Conservation (phyloP, 441 rosid genomes). For the Erodium texanum region DNA sequence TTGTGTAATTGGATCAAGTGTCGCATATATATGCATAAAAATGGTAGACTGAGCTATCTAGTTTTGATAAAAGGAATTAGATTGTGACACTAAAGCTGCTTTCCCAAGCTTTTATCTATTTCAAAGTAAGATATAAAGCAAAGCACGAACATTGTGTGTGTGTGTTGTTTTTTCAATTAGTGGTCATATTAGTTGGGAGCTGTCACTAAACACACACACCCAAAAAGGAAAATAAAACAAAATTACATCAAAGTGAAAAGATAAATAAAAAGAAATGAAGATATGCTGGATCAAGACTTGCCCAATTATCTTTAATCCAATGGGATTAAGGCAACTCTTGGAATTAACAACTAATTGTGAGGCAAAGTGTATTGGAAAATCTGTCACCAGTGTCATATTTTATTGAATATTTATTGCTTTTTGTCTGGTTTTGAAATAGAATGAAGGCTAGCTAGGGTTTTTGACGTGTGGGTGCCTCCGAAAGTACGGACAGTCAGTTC, state of each 20-base stretch:
- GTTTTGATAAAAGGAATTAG: constrained; percentile 15
- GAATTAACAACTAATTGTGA: background rate
- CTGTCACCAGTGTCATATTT: constrained; percentile 6
- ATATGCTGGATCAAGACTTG: background rate
- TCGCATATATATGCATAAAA: background rate
- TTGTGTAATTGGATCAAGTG: background rate
- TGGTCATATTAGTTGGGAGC: constrained; percentile 10
- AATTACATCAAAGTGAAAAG: background rate
- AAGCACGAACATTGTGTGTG: constrained; percentile 8
- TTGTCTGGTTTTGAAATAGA: background rate
- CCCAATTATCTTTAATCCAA: background rate
- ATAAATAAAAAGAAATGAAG: background rate
- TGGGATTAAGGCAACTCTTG: background rate
- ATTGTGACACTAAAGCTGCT: constrained; percentile 28
- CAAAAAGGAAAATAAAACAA: background rate
- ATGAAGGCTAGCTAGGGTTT: constrained; percentile 11
- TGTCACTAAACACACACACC: constrained; percentile 4
- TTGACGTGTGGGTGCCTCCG: constrained; percentile 28
- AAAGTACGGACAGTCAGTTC: constrained; percentile 35
- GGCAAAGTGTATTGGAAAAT: constrained; percentile 1
- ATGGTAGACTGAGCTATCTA: constrained; percentile 16
- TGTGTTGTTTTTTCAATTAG: background rate
- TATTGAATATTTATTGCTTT: constrained; percentile 15
- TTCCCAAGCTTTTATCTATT: constrained; percentile 11
- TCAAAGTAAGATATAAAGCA: constrained; percentile 12